Evolutionary conservation across 768 basidiomycete species (phyloP).

Genomic region (Asterophora lycoperdoides): DNA sequence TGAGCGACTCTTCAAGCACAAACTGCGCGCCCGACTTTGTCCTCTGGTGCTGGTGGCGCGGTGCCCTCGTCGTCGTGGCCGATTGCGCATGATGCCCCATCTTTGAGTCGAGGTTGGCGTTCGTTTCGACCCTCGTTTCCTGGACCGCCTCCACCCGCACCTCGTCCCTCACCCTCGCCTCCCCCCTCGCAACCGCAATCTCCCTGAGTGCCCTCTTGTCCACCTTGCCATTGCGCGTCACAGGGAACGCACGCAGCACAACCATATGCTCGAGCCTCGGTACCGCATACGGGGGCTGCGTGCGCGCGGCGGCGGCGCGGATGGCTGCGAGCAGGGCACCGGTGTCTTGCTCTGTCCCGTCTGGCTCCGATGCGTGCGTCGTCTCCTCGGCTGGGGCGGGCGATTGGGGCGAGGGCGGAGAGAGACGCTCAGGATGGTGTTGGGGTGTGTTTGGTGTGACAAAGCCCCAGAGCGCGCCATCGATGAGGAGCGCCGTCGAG

Average conservation of each 20-base stretch:
- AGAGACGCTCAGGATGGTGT: too few relatives aligned
- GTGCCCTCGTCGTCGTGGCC: background rate
- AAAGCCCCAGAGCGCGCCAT: conserved; percentile 18
- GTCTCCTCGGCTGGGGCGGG: too few relatives aligned
- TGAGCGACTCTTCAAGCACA: conserved; percentile 13
- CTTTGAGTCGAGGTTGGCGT: too few relatives aligned
- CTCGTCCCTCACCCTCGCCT: background rate
- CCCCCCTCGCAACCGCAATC: conserved; percentile 9
- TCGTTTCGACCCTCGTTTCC: too few relatives aligned
- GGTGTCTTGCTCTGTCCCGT: too few relatives aligned
- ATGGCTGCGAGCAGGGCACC: conserved; percentile 5
- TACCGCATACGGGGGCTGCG: conserved; percentile 59
- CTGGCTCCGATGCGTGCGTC: too few relatives aligned
- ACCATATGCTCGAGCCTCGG: conserved; percentile 46
- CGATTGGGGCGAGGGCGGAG: too few relatives aligned
- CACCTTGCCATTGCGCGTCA: conserved; percentile 51
- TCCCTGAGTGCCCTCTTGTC: conserved; percentile 40
- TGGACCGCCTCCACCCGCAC: background rate
- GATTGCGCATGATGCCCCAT: too few relatives aligned
- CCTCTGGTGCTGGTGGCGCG: background rate
- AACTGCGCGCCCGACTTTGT: conserved; percentile 10
- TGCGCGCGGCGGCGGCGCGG: conserved; percentile 17
- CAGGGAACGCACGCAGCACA: conserved; percentile 43
- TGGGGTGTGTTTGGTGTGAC: conserved; percentile 16
- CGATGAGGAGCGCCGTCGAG: conserved; percentile 19